Conservation (phyloP, 2,329 filamentous ascomycete species). For the Xylariaceae sp. region DNA sequence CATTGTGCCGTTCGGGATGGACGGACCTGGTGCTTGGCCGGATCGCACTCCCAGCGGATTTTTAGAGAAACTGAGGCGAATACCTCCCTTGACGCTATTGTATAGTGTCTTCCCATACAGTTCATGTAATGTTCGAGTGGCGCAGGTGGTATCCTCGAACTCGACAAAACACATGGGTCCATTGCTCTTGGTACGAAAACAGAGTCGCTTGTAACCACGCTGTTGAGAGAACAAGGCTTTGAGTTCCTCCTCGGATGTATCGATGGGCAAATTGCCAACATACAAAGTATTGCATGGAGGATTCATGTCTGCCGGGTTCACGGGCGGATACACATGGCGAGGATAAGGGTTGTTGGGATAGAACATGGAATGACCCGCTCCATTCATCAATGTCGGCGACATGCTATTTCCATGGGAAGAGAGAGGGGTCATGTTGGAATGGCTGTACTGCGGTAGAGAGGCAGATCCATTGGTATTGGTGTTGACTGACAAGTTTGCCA, state of each 20-base stretch:
- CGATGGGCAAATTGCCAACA: slow-evolving; percentile 90
- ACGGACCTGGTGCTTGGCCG: slow-evolving; percentile 52
- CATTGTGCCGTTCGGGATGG: slow-evolving; percentile 38
- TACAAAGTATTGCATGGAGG: slow-evolving; percentile 97
- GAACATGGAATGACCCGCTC: slow-evolving; percentile 37
- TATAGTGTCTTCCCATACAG: slow-evolving; percentile 83
- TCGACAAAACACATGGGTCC: slow-evolving; percentile 99
- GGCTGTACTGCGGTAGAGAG: slow-evolving; percentile 46
- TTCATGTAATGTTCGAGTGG: slow-evolving; percentile 85
- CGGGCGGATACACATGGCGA: slow-evolving; percentile 71
- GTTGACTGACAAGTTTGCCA: slow-evolving; percentile 68
- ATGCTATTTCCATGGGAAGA: slow-evolving; percentile 46
- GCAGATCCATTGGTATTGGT: slow-evolving; percentile 57
- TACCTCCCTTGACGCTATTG: slow-evolving; percentile 91
- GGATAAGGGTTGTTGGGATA: slow-evolving; percentile 54
- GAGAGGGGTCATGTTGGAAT: slow-evolving; percentile 34
- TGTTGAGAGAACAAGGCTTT: slow-evolving; percentile 92
- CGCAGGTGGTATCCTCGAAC: slow-evolving; percentile 89
- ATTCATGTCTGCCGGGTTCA: slow-evolving; percentile 93
- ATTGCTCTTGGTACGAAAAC: slow-evolving; percentile 91
- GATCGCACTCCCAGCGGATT: slow-evolving; percentile 91
- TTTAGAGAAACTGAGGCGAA: slow-evolving; percentile 94
- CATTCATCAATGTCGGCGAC: slow-evolving; percentile 50
- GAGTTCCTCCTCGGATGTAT: slow-evolving; percentile 91
- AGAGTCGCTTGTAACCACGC: slow-evolving; percentile 90